These are phyloP conservation scores for Wickerhamiella sorbophila DNA, from an alignment of 805 yeast species.

Conservation along the genomic window DNA sequence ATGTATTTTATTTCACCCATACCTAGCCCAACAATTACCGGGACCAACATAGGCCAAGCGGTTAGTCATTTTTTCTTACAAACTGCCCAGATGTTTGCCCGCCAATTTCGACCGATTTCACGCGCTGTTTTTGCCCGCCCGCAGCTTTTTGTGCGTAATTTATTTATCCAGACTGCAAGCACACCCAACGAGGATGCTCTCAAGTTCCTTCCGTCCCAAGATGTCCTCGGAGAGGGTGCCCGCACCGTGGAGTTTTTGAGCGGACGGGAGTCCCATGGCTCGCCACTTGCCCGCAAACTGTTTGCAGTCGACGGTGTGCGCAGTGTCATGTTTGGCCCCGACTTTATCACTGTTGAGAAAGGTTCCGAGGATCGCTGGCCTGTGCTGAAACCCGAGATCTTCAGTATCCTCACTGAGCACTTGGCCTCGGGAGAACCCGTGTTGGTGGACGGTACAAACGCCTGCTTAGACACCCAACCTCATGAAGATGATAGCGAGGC, in stretches of 20 bases:
- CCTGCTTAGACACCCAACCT: conserved; percentile 30
- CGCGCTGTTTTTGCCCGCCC: not conserved
- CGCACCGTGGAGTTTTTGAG: conserved; percentile 54
- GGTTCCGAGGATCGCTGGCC: conserved; percentile 48
- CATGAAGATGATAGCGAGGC: conserved; percentile 64
- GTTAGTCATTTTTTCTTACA: not conserved
- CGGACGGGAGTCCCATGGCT: conserved; percentile 60
- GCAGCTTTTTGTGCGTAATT: conserved; percentile 6
- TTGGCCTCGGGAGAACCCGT: conserved; percentile 38
- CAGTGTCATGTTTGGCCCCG: conserved; percentile 65
- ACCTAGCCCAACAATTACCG: no score
- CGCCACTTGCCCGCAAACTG: conserved; percentile 65
- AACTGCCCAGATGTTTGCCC: not conserved
- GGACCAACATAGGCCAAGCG: not conserved
- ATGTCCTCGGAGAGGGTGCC: conserved; percentile 46
- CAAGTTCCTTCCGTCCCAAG: conserved; percentile 65
- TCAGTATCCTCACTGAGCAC: conserved; percentile 34
- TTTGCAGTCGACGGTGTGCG: conserved; percentile 64
- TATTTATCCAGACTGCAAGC: conserved; percentile 58
- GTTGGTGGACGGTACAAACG: conserved; percentile 27
- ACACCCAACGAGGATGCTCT: conserved; percentile 82
- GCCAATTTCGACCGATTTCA: not conserved
- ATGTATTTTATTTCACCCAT: no score
- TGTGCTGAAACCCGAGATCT: conserved; percentile 50
- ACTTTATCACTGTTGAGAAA: conserved; percentile 75